Base-by-base conservation (phyloP, 2,329 filamentous ascomycete genomes). In the Hymenoscyphus repandus region DNA sequence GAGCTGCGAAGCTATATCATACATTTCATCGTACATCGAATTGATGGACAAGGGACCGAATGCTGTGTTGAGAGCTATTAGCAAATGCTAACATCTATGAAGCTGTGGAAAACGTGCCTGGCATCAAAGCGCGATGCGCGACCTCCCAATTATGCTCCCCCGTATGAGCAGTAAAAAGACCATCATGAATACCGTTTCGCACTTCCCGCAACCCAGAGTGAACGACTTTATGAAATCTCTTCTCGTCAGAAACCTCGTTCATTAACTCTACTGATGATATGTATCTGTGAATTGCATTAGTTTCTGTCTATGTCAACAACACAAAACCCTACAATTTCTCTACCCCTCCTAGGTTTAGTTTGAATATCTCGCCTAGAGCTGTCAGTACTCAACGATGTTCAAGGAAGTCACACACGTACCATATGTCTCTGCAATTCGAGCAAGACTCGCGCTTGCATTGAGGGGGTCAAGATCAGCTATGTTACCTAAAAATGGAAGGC, bases 11-110 rank as follows among this genome's bases (percentile, higher is more conserved):
- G 82, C 77, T 53, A 88, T 80, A 57, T 88, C 85, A 55, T 83
- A 74, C 81, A 85, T 85, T 60, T 83, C 80, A 53, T 78, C 74
- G 54, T 85, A 88, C 85, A 88, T 88, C 50, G 75, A 59, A 90
- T 88, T 1, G 78, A 74, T 18, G 88, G 66, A 0, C 22, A 27
- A 27, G 7, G 22, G 22, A 27, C 22, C 22, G 85, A 85, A 0
- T 85, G 85, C 63, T 89, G 88, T 2, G 83, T 83, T 53, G n/a
- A 5, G 1, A 9, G 13, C 10, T 9, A 38, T 49, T 36, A 54
- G 48, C 27, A 50, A 18, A 7, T 27, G 22, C 22, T 27, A 27
- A 4, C 22, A 27, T 27, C 7, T 4, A n/a, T 6, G 2, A 38
- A 1, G 10, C 5, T 15, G 2, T 27, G 22, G 22, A 27, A n/a